Base-by-base conservation (phyloP, 768 basidiomycete species). In the Cantharellus cinnabarinus region DNA sequence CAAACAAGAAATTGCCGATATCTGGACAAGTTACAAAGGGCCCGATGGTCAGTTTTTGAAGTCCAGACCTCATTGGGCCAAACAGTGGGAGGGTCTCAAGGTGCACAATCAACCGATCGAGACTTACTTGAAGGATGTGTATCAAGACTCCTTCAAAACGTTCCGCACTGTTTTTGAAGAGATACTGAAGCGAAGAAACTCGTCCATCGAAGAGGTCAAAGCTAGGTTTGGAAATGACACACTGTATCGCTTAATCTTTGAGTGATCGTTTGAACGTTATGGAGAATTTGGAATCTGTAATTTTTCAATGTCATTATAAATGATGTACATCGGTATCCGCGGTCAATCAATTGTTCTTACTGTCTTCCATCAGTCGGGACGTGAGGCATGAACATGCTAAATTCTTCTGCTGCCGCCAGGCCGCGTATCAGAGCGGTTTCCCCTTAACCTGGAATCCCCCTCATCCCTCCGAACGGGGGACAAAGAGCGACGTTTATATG, bases 51-150 rank as follows among this genome's bases (percentile, higher is more conserved):
- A 5, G 41, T 40, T 15, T 38, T 59, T 67, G 52, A 62, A 63
- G 53, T 59, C 65, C 38, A 64, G 67, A 41, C 66, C 66, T 56
- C 67, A 68, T 57, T 67, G 67, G 67, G 67, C 67, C 58, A 67
- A 68, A 60, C 63, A 68, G 60, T 68, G 66, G 67, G 60, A 57
- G 35, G 65, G 62, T 5, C 58, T 67, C 42, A 59, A 56, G n/a
- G 64, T 66, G 34, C 41, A 57, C 40, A 65, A 60, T 38, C 64
- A 65, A 61, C 64, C 63, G 4, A 62, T 66, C 42, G 59, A 64
- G 56, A 48, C 61, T 37, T 67, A 65, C 50, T 56, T 68, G 40
- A 64, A 60, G 55, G 67, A 66, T 42, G 65, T 63, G 44, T 48
- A 48, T 29, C 44, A 48, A 29, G 44, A 48, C 29, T 10, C 29